phyloP scores from a whole-genome alignment of 345 rosid species.

The Citrus glauca region DNA sequence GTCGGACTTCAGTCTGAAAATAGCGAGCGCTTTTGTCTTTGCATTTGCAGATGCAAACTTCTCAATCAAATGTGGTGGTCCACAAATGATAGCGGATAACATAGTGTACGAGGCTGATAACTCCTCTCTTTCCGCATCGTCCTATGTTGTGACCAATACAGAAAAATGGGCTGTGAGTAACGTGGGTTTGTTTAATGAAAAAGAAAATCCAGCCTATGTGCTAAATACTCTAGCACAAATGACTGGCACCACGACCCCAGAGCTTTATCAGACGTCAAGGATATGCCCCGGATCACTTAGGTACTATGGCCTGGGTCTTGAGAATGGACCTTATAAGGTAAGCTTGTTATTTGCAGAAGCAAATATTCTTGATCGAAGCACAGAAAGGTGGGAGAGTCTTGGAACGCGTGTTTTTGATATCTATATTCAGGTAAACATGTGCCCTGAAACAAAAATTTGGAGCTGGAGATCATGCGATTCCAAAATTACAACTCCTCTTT shows the following conservation, averaged over 20 bases:
- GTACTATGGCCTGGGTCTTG: constrained; percentile 39
- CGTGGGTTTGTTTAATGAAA: constrained; percentile 45
- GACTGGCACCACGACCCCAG: constrained; percentile 34
- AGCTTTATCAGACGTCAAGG: constrained; percentile 38
- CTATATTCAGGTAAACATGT: constrained; percentile 40
- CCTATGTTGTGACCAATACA: constrained; percentile 28
- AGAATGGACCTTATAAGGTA: constrained; percentile 30
- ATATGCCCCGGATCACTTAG: constrained; percentile 34
- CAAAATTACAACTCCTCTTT: background rate
- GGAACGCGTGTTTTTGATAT: constrained; percentile 48
- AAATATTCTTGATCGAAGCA: constrained; percentile 24
- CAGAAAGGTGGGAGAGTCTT: constrained; percentile 38
- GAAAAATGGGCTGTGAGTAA: constrained; percentile 60
- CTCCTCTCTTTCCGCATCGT: constrained; percentile 34
- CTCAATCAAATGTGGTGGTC: constrained; percentile 33
- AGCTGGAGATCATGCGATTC: background rate
- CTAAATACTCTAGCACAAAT: constrained; percentile 21
- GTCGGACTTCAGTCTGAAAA: background rate
- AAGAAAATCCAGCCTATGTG: constrained; percentile 24
- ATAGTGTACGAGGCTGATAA: constrained; percentile 42
- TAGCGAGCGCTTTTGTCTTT: background rate
- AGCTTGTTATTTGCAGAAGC: constrained; percentile 51
- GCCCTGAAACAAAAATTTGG: background rate
- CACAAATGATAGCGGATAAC: constrained; percentile 15
- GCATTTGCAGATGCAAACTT: constrained; percentile 28